phyloP scores from a whole-genome alignment of 306 rosid species.

The Phaseolus lunatus region DNA sequence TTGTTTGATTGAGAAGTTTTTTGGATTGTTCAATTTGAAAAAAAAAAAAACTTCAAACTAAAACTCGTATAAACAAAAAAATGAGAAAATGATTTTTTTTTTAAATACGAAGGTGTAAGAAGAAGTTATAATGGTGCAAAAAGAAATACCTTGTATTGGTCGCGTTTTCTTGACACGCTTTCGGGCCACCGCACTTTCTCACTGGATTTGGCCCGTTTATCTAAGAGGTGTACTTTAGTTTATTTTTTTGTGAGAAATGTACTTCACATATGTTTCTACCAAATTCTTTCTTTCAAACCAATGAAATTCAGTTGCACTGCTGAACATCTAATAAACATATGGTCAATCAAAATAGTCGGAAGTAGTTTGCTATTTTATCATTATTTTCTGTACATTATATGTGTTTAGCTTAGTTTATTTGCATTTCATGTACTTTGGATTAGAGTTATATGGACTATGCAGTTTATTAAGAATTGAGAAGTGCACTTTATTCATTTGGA shows the following conservation, averaged over 20 bases:
- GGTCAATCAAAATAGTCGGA: background rate
- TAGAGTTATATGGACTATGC: background rate
- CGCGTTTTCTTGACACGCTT: too few species aligned
- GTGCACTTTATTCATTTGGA: too few species aligned
- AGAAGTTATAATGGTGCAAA: too few species aligned
- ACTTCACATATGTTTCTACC: background rate
- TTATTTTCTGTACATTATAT: background rate
- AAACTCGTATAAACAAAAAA: too few species aligned
- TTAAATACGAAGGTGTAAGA: too few species aligned
- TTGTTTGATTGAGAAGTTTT: too few species aligned
- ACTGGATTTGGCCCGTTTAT: background rate
- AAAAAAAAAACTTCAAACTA: too few species aligned
- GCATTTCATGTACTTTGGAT: background rate
- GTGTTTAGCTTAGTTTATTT: background rate
- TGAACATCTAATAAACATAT: background rate
- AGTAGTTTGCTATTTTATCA: background rate
- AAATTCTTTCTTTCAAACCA: background rate
- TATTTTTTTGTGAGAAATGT: too few species aligned
- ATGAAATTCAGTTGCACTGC: constrained; percentile 3
- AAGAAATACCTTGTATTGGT: background rate
- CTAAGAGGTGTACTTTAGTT: background rate
- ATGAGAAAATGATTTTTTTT: too few species aligned
- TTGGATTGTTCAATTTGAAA: too few species aligned
- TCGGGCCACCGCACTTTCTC: too few species aligned
- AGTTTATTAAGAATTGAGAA: background rate